Evolutionary conservation across 306 rosid species (phyloP).

Genomic region (Dalbergia cochinchinensis): DNA sequence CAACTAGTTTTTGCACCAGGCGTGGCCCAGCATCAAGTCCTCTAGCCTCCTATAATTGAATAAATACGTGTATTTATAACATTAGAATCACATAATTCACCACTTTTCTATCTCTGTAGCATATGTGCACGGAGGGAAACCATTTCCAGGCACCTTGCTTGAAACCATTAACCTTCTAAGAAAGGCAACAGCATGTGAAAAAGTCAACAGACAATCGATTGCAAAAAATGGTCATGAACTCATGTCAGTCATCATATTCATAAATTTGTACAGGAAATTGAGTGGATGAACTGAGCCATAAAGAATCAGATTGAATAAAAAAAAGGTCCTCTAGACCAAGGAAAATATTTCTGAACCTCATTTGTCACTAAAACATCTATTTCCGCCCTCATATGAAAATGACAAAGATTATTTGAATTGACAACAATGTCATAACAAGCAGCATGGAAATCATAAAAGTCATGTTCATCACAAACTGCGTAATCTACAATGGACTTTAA

Average conservation of each 20-base stretch:
- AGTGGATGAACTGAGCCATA: constrained; percentile 21
- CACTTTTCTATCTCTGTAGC: constrained; percentile 18
- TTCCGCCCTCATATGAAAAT: constrained; percentile 3
- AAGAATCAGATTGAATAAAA: constrained; percentile 17
- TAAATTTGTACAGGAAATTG: constrained; percentile 13
- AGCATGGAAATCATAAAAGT: constrained; percentile 30
- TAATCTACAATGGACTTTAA: background rate
- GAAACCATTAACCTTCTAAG: background rate
- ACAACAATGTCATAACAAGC: constrained; percentile 3
- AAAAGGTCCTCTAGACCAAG: constrained; percentile 7
- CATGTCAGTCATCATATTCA: background rate
- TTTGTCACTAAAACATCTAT: background rate
- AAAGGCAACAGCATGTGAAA: constrained; percentile 22
- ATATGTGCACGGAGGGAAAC: background rate
- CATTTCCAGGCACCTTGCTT: background rate
- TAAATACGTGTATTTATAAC: constrained; percentile 25
- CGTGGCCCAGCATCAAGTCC: constrained; percentile 99
- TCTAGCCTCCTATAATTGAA: constrained; percentile 83
- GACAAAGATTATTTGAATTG: background rate
- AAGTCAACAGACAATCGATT: background rate
- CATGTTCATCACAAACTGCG: background rate
- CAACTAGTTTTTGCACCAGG: constrained; percentile 79
- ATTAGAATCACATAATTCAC: constrained; percentile 31
- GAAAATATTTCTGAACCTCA: background rate
- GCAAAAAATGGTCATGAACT: background rate